Evolutionary conservation across 352 stramenopile genomes (phyloP), one percentile per base, ranked within the genome.

Genomic region (Phytopythium cucurbitacearum): DNA sequence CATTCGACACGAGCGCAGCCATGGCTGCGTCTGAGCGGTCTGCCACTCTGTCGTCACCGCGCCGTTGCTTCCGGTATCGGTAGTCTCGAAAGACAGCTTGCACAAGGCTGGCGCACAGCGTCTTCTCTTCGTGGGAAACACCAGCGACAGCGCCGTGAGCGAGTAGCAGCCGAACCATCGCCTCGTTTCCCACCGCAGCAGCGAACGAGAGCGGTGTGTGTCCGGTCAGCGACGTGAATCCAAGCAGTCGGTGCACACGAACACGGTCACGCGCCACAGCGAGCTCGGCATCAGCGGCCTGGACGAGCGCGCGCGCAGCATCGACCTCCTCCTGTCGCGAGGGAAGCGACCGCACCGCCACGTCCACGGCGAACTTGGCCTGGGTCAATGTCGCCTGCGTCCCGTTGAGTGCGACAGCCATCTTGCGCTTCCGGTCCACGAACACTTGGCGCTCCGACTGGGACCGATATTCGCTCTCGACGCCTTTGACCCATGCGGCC

Each of bases 401-500:
- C 0, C 55, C 28, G 0, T 47, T 60, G 13, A 88, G 63, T 7
- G 71, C 69, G 10, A 68, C 60, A 11, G 64, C 72, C 12, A 91
- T 59, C 34, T 71, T 62, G 1, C 68, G 71, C 55, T 84, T 84
- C 32, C 73, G 74, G 39, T 91, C 76, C 0, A 57, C 57, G 4
- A 91, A 62, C n/a, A 64, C 68, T 34, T 85, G 69, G 0, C 76
- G 71, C 21, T 89, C 76, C 0, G 57, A 65, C 34, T 58, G 64
- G n/a, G 78, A 65, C n/a, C 78, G 80, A 58, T 93, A 88, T 51
- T 93, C 80, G 32, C 82, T 70, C 51, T 89, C 83, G 15, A 93
- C 80, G 2, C 83, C 80, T 57, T 78, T 77, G 4, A 91, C 73
- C 80, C 83, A 93, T 5, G 75, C 65, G 3, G 80, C 80, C 3